Percentiles rank a stretch among this genome's conserved stretches.
phyloP scores from a whole-genome alignment of 2,329 filamentous ascomycete species.

The Rutstroemia sp. region DNA sequence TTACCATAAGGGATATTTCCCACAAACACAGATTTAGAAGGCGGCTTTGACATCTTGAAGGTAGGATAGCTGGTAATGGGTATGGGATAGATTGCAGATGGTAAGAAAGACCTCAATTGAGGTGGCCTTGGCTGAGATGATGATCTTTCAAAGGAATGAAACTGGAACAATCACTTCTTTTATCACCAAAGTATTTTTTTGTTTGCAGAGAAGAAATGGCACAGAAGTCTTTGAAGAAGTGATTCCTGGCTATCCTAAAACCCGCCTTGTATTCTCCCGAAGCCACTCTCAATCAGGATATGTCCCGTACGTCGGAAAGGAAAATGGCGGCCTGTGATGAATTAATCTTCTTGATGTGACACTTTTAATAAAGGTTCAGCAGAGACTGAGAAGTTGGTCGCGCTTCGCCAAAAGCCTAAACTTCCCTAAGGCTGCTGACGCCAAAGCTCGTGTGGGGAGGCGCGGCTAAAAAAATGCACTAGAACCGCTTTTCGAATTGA shows the following conservation, averaged over 20 bases:
- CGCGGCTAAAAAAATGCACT: slow-evolving; percentile 8
- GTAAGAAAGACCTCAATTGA: slow-evolving; percentile 9
- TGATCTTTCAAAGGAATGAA: slow-evolving; percentile 19
- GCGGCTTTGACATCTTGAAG: slow-evolving; percentile 62
- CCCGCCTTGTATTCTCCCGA: background rate
- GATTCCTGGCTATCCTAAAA: slow-evolving; percentile 30
- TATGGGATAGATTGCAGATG: slow-evolving; percentile 6
- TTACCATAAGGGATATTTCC: slow-evolving; percentile 79
- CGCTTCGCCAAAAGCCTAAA: slow-evolving; percentile 1
- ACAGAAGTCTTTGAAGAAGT: slow-evolving; percentile 30
- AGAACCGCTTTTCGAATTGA: slow-evolving; percentile 5
- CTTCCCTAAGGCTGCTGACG: background rate
- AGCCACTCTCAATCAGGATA: slow-evolving; percentile 4
- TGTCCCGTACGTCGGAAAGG: background rate
- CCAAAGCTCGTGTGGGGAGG: slow-evolving; percentile 9
- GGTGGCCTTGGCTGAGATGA: slow-evolving; percentile 17
- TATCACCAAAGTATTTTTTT: slow-evolving; percentile 7
- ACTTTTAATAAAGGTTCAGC: background rate
- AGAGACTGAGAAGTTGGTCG: background rate
- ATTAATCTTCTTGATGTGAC: background rate
- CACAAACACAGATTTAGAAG: slow-evolving; percentile 74
- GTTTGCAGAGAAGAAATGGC: slow-evolving; percentile 21
- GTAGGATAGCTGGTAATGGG: slow-evolving; percentile 1
- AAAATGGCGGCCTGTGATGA: background rate
- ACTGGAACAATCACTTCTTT: slow-evolving; percentile 12